These are phyloP conservation scores for Xylaria scruposa DNA, from an alignment of 495 filamentous ascomycete species.

Conservation along the genomic window DNA sequence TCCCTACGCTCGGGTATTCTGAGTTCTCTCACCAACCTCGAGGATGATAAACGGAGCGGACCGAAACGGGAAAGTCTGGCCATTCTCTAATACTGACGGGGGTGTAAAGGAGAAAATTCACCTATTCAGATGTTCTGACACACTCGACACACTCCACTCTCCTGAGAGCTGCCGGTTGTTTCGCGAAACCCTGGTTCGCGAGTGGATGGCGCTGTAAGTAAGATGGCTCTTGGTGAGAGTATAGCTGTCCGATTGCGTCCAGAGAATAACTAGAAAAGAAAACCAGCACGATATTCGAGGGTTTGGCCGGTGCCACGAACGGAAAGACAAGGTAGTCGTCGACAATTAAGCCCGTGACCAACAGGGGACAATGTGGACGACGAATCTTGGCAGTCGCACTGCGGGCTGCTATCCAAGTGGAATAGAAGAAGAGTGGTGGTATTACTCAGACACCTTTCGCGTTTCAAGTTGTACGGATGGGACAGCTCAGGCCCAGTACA, in stretches of 20 bases:
- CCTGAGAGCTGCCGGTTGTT: conserved; percentile 22
- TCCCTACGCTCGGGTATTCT: conserved; percentile 22
- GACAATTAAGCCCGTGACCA: conserved; percentile 20
- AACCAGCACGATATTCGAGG: conserved; percentile 5
- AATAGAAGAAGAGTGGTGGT: conserved; percentile 33
- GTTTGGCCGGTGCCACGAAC: background rate
- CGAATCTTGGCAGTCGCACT: conserved; percentile 32
- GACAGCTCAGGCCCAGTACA: conserved; percentile 26
- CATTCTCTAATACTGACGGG: conserved; percentile 8
- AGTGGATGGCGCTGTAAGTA: background rate
- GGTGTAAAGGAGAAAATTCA: conserved; percentile 16
- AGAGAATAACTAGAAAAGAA: background rate
- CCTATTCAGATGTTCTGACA: conserved; percentile 19
- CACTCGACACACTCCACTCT: conserved; percentile 18
- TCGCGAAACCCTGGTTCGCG: conserved; percentile 13
- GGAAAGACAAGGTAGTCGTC: background rate
- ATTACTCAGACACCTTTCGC: conserved; percentile 38
- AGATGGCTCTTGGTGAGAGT: background rate
- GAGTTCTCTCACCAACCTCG: conserved; percentile 3
- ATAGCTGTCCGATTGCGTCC: background rate
- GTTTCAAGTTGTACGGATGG: conserved; percentile 40
- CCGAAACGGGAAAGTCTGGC: conserved; percentile 9
- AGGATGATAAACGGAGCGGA: conserved; percentile 1
- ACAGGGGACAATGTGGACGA: conserved; percentile 17
- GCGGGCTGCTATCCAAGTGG: conserved; percentile 30